phyloP scores from a whole-genome alignment of 2,329 filamentous ascomycete genomes.

The Scedosporium minutisporum region DNA sequence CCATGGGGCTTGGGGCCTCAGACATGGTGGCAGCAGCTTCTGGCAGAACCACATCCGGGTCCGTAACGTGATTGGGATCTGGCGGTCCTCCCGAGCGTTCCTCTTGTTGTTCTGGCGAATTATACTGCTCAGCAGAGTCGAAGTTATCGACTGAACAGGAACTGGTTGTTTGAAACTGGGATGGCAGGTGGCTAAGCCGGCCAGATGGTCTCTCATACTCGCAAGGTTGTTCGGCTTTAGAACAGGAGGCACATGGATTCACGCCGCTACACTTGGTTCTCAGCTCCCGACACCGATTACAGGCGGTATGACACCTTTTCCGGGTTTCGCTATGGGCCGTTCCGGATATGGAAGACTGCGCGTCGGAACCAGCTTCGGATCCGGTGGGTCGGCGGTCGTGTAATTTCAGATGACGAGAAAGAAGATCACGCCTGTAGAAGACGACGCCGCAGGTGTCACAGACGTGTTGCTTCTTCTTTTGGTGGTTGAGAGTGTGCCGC shows the following conservation, averaged over 20 bases:
- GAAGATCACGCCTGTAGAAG: slow-evolving; percentile 2
- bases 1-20: too few species aligned
- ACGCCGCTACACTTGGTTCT: background rate
- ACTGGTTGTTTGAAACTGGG: background rate
- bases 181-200: background rate
- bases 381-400: background rate
- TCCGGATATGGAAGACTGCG: background rate
- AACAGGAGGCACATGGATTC: background rate
- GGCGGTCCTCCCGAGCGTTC: too few species aligned
- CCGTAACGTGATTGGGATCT: too few species aligned
- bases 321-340: background rate
- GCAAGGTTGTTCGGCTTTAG: background rate
- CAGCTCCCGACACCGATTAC: slow-evolving; percentile 1
- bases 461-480: background rate
- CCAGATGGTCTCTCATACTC: background rate
- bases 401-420: slow-evolving; percentile 1
- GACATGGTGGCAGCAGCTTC: too few species aligned
- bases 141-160: background rate
- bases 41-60: too few species aligned
- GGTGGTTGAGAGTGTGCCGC: slow-evolving; percentile 2
- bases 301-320: slow-evolving; percentile 2
- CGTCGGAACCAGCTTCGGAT: background rate
- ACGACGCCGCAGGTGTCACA: background rate
- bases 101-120: too few species aligned
- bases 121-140: background rate